Conservation (phyloP, 352 stramenopile species). For the Globisporangium spinosum region DNA sequence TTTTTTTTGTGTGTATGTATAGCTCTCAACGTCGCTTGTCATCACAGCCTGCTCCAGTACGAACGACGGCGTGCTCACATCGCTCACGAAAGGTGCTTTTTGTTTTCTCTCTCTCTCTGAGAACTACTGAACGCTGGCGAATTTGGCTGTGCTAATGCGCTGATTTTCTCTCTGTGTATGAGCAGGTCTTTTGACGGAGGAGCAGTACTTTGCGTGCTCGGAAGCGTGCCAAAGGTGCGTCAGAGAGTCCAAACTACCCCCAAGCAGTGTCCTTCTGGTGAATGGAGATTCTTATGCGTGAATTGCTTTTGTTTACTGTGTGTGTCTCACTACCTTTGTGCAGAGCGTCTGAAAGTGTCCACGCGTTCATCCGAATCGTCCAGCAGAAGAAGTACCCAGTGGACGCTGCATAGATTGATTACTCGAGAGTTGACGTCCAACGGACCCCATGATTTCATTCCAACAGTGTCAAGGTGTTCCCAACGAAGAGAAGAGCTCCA, state of each 20-base stretch:
- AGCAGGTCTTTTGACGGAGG: conserved; percentile 63
- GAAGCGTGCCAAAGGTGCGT: conserved; percentile 71
- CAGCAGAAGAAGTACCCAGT: conserved; percentile 68
- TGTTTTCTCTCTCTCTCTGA: background rate
- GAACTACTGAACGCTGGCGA: background rate
- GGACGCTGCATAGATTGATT: conserved; percentile 5
- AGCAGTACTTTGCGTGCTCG: conserved; percentile 81
- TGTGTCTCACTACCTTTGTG: background rate
- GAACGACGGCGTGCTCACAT: conserved; percentile 70
- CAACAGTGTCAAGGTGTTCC: background rate
- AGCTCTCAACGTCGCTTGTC: conserved; percentile 59
- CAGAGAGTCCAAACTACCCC: no score
- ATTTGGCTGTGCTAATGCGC: conserved; percentile 2
- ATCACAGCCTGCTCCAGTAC: conserved; percentile 62
- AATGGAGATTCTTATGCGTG: background rate
- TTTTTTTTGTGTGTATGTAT: conserved; percentile 18
- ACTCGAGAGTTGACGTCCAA: background rate
- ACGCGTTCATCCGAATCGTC: conserved; percentile 71
- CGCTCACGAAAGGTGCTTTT: conserved; percentile 55
- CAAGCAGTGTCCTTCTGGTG: no score
- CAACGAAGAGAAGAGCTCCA: background rate
- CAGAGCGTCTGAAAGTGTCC: conserved; percentile 71
- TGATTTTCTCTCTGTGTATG: conserved; percentile 6
- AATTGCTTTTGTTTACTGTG: background rate
- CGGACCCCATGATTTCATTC: background rate